These are phyloP conservation scores for Verticillium klebahnii DNA, from an alignment of 2,329 filamentous ascomycete genomes.

Conservation along the genomic window DNA sequence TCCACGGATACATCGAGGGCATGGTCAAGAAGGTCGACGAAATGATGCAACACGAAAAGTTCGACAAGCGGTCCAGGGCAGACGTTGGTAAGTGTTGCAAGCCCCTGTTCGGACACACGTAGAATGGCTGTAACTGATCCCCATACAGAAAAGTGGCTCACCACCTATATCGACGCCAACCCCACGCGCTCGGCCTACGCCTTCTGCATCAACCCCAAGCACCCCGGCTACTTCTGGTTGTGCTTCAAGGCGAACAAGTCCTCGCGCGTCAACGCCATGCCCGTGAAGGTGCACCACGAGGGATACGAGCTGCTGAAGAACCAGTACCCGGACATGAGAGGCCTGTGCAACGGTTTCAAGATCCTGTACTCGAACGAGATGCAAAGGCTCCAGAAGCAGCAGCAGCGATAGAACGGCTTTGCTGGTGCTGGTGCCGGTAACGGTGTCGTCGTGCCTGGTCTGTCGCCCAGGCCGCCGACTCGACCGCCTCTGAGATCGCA, in stretches of 20 bases:
- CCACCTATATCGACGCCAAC: constrained; percentile 93
- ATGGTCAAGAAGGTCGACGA: constrained; percentile 98
- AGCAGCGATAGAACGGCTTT: neutral
- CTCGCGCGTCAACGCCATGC: constrained; percentile 71
- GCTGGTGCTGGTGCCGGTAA: constrained; percentile 11
- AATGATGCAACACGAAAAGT: constrained; percentile 92
- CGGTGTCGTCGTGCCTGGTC: constrained; percentile 18
- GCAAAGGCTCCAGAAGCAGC: constrained; percentile 48
- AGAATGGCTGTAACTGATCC: neutral
- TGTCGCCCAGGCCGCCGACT: neutral
- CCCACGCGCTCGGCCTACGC: constrained; percentile 89
- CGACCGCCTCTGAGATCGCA: neutral
- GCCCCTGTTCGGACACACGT: neutral
- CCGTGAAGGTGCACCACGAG: constrained; percentile 86
- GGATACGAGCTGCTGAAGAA: constrained; percentile 88
- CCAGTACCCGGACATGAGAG: constrained; percentile 90
- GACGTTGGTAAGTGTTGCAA: constrained; percentile 64
- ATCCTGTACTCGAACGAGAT: constrained; percentile 65
- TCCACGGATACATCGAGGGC: constrained; percentile 93
- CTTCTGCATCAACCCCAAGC: constrained; percentile 90
- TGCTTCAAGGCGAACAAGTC: constrained; percentile 89
- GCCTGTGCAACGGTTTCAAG: constrained; percentile 97
- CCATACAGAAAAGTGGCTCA: constrained; percentile 80
- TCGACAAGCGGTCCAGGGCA: constrained; percentile 62
- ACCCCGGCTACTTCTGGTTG: constrained; percentile 90